Evolutionary conservation across 257 asterid species (phyloP), one percentile per base, ranked within the genome.

Genomic region (Fraxinus quadrangulata): DNA sequence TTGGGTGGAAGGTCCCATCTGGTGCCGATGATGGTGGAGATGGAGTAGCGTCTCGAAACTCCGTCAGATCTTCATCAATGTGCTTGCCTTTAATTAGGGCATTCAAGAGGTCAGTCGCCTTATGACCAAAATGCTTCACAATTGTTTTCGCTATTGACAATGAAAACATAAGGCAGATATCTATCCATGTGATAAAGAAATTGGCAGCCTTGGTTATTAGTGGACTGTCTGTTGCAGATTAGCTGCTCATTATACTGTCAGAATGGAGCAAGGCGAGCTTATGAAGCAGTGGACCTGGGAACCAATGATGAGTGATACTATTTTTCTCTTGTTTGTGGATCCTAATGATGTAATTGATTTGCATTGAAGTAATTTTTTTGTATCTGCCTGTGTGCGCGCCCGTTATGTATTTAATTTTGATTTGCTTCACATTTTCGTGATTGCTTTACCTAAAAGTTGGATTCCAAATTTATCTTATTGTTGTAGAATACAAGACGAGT

Each of bases 231-330:
- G n/a, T 80, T 89, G 87, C 96, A 95, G 99, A 90, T 90, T 91
- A 75, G 83, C 88, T 74, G 87, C 90, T 70, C 89, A 93, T 80
- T 95, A 85, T 85, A 77, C 85, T 84, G 85, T 87, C 85, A 87
- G 85, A 81, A 86, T 93, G 97, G 97, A 90, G 86, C 90, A 87
- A 84, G 89, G 81, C 74, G 94, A 83, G 82, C 84, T 91, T 65
- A 81, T 84, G 85, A 89, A 88, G 89, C 93, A 89, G 90, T 95
- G 97, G 98, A 87, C 87, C 77, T 95, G 99, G 99, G 99, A 95
- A 77, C 97, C 98, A 28, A 63, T 85, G 92, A 95, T 93, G 97
- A 91, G 94, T 82, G 85, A 84, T 73, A 87, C 97, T 85, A 84
- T 95, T 91, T 86, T 92, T 76, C 99, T 95, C 84, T 84, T 92